Conservation (phyloP, 2,329 filamentous ascomycete species). For the Stagonosporopsis vannaccii region DNA sequence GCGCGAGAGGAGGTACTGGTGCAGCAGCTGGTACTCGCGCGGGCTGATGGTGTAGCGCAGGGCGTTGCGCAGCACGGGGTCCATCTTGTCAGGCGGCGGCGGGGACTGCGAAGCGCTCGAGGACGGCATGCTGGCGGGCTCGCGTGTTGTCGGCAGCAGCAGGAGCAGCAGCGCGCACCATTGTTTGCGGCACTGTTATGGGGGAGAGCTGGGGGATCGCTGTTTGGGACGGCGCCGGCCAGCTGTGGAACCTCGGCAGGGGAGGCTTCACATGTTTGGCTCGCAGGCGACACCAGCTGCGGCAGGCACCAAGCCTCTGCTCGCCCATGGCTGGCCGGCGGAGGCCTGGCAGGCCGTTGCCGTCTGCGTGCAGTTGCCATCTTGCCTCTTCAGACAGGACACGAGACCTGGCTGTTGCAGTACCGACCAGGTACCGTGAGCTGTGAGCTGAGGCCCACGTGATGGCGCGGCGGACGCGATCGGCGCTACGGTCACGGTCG, state of each 20-base stretch:
- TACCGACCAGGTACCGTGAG: not conserved
- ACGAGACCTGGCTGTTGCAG: no score
- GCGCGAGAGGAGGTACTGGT: constrained; percentile 81
- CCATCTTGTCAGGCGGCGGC: constrained; percentile 51
- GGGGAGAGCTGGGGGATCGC: constrained; percentile 23
- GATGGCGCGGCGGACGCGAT: constrained; percentile 13
- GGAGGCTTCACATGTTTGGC: constrained; percentile 12
- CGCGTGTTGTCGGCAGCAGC: constrained; percentile 13
- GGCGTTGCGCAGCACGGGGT: constrained; percentile 82
- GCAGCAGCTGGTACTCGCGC: constrained; percentile 83
- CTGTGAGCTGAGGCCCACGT: constrained; percentile 3
- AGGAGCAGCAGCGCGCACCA: constrained; percentile 19
- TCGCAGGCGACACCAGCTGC: constrained; percentile 8
- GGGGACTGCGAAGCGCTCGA: constrained; percentile 37
- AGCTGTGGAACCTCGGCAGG: constrained; percentile 14
- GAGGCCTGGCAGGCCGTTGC: no score
- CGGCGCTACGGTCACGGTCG: constrained; percentile 9
- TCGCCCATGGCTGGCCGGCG: no score
- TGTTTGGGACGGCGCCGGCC: not conserved
- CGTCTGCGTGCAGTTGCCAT: no score
- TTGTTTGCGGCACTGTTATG: constrained; percentile 28
- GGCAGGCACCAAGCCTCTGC: not conserved
- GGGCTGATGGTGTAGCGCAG: constrained; percentile 84
- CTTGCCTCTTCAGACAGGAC: no score
- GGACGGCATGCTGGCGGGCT: constrained; percentile 44